Evolutionary conservation across 2,329 filamentous ascomycete species (phyloP), one percentile per base, ranked within the genome.

Genomic region (Xylariales sp.): DNA sequence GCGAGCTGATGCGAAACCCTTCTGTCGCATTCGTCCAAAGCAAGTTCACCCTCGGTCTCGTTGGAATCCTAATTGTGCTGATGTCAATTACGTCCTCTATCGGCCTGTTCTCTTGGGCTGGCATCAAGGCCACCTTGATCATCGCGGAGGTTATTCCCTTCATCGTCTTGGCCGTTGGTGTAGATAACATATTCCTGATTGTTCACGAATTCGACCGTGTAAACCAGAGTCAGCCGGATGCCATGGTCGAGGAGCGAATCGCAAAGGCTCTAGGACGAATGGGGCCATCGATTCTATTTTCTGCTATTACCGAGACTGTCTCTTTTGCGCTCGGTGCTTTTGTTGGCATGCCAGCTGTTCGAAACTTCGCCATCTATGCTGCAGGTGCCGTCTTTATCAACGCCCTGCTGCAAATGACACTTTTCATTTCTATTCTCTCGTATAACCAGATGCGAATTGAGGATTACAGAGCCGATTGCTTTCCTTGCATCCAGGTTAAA

Each of bases 121-220:
- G 94, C 0, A 88, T 99, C 75, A 97, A 97, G 81, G 96, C 95
- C 14, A 99, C 96, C 0, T 84, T 99, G 72, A 99, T 99, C 76
- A 99, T 99, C 69, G 95, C 97, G 4, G 96, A 99, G 78, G 96
- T 99, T 69, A 99, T 99, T 71, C 96, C 96, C 0, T 99, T 99
- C 80, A 90, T 99, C 71, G 95, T 99, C 9, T 83, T 99, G 23
- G 96, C 96, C 12, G 94, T 99, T 34, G 96, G 96, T 53, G 97
- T 99, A 2, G 96, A 99, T 85, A 99, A 99, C 77, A 98, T 99
- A 75, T 99, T 99, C 82, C 84, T 99, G 64, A 97, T 99, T 67
- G 96, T 99, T 0, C 96, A 99, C 80, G 96, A 99, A 80, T 97
- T 99, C 67, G 96, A 99, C 78, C 88, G 96, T 36, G 92, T 97